A percentile compares a stretch with the other conserved stretches of the same genome.
Evolutionary conservation across 2,329 filamentous ascomycete genomes (phyloP).

Genomic region (Polychaeton citri): DNA sequence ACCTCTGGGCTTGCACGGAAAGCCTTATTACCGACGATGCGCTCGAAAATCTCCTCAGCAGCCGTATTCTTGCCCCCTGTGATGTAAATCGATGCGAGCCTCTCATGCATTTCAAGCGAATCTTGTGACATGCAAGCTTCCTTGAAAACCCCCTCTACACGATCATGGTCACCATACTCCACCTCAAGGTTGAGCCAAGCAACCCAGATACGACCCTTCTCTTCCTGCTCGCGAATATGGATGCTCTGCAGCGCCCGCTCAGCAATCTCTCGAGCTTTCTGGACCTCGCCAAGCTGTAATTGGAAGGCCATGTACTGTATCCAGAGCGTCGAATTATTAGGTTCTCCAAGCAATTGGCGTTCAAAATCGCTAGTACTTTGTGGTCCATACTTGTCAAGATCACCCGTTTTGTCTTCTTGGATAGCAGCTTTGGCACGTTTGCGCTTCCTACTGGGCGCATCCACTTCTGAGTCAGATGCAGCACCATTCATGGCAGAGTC

Average conservation of each 20-base stretch:
- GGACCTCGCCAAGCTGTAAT: slow-evolving; percentile 77
- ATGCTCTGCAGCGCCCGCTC: slow-evolving; percentile 86
- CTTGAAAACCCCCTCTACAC: slow-evolving; percentile 75
- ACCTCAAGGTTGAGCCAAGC: slow-evolving; percentile 91
- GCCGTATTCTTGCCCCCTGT: slow-evolving; percentile 75
- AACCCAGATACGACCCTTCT: slow-evolving; percentile 93
- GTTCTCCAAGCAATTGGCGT: slow-evolving; percentile 77
- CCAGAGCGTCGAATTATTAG: slow-evolving; percentile 89
- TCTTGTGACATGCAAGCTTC: slow-evolving; percentile 91
- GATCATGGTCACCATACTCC: slow-evolving; percentile 64
- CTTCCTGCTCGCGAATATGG: slow-evolving; percentile 76
- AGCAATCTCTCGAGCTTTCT: slow-evolving; percentile 76
- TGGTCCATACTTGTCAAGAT: slow-evolving; percentile 76
- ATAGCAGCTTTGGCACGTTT: slow-evolving; percentile 70
- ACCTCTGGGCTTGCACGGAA: slow-evolving; percentile 66
- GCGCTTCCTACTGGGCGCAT: slow-evolving; percentile 34
- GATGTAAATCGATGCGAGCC: slow-evolving; percentile 87
- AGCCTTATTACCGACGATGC: slow-evolving; percentile 69
- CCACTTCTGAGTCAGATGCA: slow-evolving; percentile 40
- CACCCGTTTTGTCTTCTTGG: slow-evolving; percentile 79
- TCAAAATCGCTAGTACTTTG: slow-evolving; percentile 89
- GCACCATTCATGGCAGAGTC: slow-evolving; percentile 41
- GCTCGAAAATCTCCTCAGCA: slow-evolving; percentile 78
- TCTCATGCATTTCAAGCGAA: slow-evolving; percentile 74
- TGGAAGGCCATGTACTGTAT: slow-evolving; percentile 99